Base-by-base conservation (phyloP, 2,329 filamentous ascomycete species). In the Monosporascus sp. region DNA sequence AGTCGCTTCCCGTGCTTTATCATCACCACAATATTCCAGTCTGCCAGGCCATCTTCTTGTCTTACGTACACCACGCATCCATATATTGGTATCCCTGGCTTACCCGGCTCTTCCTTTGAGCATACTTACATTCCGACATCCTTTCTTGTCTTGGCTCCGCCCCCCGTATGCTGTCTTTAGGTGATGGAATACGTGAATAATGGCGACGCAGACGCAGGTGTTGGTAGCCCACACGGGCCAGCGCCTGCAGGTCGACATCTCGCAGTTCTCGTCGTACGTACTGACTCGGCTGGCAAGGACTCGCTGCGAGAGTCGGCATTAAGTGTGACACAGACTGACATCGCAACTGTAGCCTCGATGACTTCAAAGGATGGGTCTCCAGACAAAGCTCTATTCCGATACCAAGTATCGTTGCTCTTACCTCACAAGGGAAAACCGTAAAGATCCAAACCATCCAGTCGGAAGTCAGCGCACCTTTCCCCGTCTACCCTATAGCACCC, bases 191-290 rank as follows among this genome's bases (percentile, higher is more conserved):
- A 55, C 57, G 60, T 50, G 59, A 58, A 57, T 49, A 60, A 74
- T 76, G 74, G 82, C 78, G 74, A 96, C 96, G 90, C 88, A 89
- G 77, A 83, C 93, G 70, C 85, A 90, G 76, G 86, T 96, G 73
- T 89, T 90, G 78, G 86, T 96, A 69, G 91, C 90, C 80, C 92
- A 96, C 76, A 91, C 89, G 73, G 93, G 93, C 78, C 86, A 90
- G 79, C 86, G 87, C 74, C 81, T 96, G 68, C 80, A 85, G 70
- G 82, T 89, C 70, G 89, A 96, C 74, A 83, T 86, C 61, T 80
- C 85, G 59, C 82, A 84, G 68, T 88, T 93, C 72, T 79, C 81
- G 62, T 88, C 86, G 87, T 90, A 77, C 63, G 84, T 76, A 53
- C 56, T 55, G 56, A 64, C 52, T 68, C 62, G 38, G 63, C 48